These are phyloP conservation scores for Curvularia verruculosa DNA, from an alignment of 2,329 filamentous ascomycete genomes.

Conservation along the genomic window DNA sequence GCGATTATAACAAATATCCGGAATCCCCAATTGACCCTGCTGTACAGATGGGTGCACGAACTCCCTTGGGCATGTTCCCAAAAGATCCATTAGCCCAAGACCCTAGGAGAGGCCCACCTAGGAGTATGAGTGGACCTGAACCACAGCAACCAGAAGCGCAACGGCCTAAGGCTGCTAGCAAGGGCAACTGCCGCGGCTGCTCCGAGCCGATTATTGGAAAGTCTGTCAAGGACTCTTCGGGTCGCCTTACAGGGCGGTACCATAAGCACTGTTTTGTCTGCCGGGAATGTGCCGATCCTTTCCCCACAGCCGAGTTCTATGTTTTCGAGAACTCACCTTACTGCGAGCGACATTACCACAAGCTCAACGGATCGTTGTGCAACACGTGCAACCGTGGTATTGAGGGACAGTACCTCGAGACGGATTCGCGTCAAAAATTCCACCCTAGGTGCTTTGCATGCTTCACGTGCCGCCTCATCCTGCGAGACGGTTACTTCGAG, in stretches of 20 bases:
- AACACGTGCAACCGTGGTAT: conserved; percentile 81
- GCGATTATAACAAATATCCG: conserved; percentile 29
- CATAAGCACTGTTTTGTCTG: conserved; percentile 96
- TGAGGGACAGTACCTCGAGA: conserved; percentile 91
- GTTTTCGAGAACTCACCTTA: conserved; percentile 86
- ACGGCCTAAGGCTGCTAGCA: conserved; percentile 54
- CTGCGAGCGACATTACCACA: conserved; percentile 91
- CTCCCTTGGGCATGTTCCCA: conserved; percentile 19
- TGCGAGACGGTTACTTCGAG: conserved; percentile 90
- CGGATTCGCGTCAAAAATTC: conserved; percentile 77
- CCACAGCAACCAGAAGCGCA: conserved; percentile 26
- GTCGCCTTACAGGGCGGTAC: conserved; percentile 87
- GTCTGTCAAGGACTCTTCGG: conserved; percentile 91
- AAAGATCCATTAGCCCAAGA: conserved; percentile 21
- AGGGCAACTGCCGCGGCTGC: conserved; percentile 85
- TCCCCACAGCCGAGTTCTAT: conserved; percentile 89
- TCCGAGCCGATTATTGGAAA: conserved; percentile 80
- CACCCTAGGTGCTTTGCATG: conserved; percentile 89
- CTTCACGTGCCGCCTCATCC: conserved; percentile 72
- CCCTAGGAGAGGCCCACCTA: conserved; percentile 18
- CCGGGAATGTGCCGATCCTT: conserved; percentile 78
- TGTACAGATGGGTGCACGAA: conserved; percentile 43
- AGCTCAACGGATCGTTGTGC: conserved; percentile 86
- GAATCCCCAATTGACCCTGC: conserved; percentile 51
- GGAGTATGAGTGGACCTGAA: conserved; percentile 20